Conservation (phyloP, 345 rosid genomes). For the Murraya paniculata region DNA sequence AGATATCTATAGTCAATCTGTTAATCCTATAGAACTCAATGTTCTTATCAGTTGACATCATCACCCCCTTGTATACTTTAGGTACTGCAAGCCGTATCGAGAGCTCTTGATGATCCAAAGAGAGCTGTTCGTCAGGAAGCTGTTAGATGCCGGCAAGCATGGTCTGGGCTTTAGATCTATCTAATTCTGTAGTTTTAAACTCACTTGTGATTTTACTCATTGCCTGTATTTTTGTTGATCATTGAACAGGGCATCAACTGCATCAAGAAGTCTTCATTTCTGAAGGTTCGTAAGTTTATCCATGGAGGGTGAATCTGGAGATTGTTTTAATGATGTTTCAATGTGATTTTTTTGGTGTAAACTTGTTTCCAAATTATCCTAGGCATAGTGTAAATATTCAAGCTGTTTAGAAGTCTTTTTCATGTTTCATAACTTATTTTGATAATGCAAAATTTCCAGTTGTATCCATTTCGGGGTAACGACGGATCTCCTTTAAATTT, state of each 20-base stretch:
- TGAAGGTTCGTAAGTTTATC: conserved; percentile 8
- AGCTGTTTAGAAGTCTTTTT: background rate
- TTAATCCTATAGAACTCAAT: background rate
- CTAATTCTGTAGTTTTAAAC: background rate
- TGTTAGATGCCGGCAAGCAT: conserved; percentile 71
- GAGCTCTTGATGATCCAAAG: conserved; percentile 80
- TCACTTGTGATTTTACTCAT: background rate
- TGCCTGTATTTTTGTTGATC: background rate
- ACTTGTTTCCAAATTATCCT: background rate
- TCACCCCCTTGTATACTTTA: conserved; percentile 1
- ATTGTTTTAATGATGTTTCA: background rate
- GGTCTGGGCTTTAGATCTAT: conserved; percentile 41
- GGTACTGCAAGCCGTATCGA: conserved; percentile 60
- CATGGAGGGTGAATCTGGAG: background rate
- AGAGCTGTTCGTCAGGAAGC: conserved; percentile 84
- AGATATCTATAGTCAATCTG: background rate
- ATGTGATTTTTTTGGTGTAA: background rate
- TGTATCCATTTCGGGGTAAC: background rate
- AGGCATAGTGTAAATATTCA: background rate
- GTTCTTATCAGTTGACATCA: background rate
- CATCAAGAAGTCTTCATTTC: conserved; percentile 32
- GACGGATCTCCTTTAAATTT: too few species aligned
- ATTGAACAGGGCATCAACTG: conserved; percentile 41
- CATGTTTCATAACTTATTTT: background rate
- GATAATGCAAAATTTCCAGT: background rate